Evolutionary conservation across 2,329 filamentous ascomycete genomes (phyloP).

Genomic region (Arthrocladium fulminans): DNA sequence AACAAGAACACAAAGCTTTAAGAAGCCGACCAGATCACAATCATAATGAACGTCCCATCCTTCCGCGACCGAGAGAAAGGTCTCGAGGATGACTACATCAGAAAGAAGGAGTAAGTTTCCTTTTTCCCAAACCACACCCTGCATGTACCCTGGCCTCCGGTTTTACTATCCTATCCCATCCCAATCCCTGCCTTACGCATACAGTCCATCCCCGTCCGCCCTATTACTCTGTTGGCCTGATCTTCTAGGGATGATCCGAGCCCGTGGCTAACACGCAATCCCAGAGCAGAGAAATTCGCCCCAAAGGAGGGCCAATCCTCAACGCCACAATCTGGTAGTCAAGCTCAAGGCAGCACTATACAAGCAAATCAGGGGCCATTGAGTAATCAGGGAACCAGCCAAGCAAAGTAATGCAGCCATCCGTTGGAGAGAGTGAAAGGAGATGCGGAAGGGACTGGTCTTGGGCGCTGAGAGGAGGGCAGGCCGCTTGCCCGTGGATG

Average conservation of each 20-base stretch:
- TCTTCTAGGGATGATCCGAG: not conserved
- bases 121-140: no score
- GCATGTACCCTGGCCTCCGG: not conserved
- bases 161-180: not conserved
- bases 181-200: not conserved
- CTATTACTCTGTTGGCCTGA: not conserved
- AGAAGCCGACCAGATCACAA: not conserved
- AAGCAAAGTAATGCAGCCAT: not conserved
- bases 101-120: conserved; percentile 19
- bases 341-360: not conserved
- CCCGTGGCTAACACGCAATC: not conserved
- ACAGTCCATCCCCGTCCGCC: not conserved
- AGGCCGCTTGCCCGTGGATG: no score
- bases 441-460: not conserved
- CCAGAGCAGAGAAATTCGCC: conserved; percentile 7
- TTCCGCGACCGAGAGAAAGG: conserved; percentile 22
- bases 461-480: no score
- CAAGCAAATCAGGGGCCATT: not conserved
- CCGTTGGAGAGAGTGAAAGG: no score
- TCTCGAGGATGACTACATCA: conserved; percentile 21
- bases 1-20: not conserved
- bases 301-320: conserved; percentile 5
- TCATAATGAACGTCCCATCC: conserved; percentile 18
- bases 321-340: not conserved
- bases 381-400: not conserved